Percentiles rank a stretch among this genome's conserved stretches.
Evolutionary conservation across 2,329 filamentous ascomycete genomes (phyloP).

Genomic region (Pyricularia grisea): DNA sequence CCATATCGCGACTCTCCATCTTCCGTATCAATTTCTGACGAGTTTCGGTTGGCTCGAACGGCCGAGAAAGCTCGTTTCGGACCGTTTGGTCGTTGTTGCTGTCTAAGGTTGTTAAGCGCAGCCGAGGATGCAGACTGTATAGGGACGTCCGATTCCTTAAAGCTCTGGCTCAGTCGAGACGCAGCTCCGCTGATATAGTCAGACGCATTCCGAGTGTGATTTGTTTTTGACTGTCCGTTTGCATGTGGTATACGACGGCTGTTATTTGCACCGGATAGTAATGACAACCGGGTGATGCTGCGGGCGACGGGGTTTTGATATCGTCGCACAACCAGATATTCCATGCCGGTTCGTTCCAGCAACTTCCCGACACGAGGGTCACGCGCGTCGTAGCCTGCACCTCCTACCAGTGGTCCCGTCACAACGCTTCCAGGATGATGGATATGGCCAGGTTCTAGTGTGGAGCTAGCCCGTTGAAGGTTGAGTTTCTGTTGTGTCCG

Average conservation of each 20-base stretch:
- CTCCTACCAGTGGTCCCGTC: constrained; percentile 37
- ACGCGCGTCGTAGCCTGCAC: constrained; percentile 45
- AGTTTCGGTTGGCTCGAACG: constrained; percentile 11
- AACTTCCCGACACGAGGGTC: constrained; percentile 57
- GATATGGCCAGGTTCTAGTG: constrained; percentile 49
- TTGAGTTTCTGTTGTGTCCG: constrained; percentile 69
- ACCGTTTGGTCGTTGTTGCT: constrained; percentile 5
- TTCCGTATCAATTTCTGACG: constrained; percentile 36
- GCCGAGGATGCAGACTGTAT: constrained; percentile 5
- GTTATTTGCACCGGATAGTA: constrained; percentile 42
- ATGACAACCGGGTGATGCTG: constrained; percentile 44
- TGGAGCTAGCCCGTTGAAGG: constrained; percentile 63
- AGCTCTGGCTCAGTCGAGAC: constrained; percentile 29
- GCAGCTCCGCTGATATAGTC: constrained; percentile 14
- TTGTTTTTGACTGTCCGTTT: constrained; percentile 16
- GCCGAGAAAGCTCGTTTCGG: constrained; percentile 9
- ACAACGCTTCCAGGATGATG: constrained; percentile 18
- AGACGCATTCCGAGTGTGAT: constrained; percentile 17
- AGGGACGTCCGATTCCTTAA: constrained; percentile 18
- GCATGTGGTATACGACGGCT: constrained; percentile 35
- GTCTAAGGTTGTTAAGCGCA: constrained; percentile 2
- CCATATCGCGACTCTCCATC: constrained; percentile 20
- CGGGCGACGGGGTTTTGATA: constrained; percentile 63
- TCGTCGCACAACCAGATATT: constrained; percentile 64
- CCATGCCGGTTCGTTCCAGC: constrained; percentile 60